These are phyloP conservation scores for Plectosphaerella plurivora DNA, from an alignment of 2,329 filamentous ascomycete species.

Conservation along the genomic window DNA sequence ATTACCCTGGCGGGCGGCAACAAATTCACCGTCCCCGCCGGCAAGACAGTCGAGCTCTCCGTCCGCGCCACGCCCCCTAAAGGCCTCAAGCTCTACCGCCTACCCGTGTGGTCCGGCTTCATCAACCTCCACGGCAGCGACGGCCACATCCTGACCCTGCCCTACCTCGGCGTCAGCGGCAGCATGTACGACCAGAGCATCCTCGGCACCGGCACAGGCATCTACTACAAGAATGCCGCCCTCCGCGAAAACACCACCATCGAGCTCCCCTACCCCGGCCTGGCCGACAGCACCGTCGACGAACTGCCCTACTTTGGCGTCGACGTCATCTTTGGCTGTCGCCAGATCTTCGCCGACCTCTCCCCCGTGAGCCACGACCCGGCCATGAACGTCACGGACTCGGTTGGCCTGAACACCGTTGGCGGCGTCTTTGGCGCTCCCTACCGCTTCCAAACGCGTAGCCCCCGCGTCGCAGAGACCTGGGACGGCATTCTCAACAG, in stretches of 20 bases:
- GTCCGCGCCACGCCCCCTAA: constrained; percentile 38
- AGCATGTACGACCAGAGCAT: constrained; percentile 30
- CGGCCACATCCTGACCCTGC: constrained; percentile 29
- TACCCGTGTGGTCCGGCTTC: constrained; percentile 38
- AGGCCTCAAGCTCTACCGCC: constrained; percentile 25
- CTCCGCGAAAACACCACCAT: constrained; percentile 33
- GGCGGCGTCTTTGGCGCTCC: constrained; percentile 41
- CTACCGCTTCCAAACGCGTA: constrained; percentile 22
- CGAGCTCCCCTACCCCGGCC: constrained; percentile 34
- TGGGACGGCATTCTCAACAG: constrained; percentile 45
- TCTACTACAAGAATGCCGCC: constrained; percentile 25
- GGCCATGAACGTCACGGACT: constrained; percentile 22
- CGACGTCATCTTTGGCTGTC: constrained; percentile 39
- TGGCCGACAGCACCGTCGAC: constrained; percentile 20
- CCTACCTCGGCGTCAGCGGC: constrained; percentile 34
- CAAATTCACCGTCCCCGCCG: constrained; percentile 35
- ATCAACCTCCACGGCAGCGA: constrained; percentile 35
- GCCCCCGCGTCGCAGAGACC: constrained; percentile 8
- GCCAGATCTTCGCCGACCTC: constrained; percentile 37
- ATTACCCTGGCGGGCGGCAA: constrained; percentile 35
- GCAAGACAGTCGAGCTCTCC: constrained; percentile 38
- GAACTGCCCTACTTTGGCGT: constrained; percentile 34
- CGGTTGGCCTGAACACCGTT: constrained; percentile 33
- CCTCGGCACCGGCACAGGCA: constrained; percentile 26
- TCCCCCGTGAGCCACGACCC: constrained; percentile 29